Evolutionary conservation across 1,284 basidiomycete genomes (phyloP).

Genomic region (Heterobasidion irregulare): DNA sequence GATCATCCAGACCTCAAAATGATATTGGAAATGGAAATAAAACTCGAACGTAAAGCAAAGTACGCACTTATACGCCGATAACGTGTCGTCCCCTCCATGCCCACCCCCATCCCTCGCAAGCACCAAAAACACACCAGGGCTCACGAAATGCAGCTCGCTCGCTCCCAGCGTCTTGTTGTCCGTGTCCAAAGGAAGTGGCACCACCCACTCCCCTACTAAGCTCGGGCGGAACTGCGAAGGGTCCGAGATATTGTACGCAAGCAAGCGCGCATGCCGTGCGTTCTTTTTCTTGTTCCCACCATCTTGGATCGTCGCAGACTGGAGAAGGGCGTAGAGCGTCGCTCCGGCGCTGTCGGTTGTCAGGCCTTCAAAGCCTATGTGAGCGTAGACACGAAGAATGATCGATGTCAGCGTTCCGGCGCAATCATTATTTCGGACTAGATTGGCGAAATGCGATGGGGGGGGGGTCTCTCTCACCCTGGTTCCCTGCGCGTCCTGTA

Average conservation of each 20-base stretch:
- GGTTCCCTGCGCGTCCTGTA: conserved; percentile 40
- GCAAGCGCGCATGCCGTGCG: conserved; percentile 43
- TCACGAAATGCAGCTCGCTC: conserved; percentile 54
- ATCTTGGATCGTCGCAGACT: conserved; percentile 59
- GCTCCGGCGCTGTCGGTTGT: conserved; percentile 40
- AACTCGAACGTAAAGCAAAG: not conserved
- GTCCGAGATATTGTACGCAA: conserved; percentile 44
- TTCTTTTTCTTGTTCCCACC: conserved; percentile 40
- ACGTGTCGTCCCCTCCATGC: conserved; percentile 40
- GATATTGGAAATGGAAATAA: not conserved
- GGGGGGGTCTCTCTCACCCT: conserved; percentile 28
- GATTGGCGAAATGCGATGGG: not conserved
- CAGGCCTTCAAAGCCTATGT: conserved; percentile 55
- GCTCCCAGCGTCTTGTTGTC: conserved; percentile 44
- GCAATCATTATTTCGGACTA: not conserved
- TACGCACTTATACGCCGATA: conserved; percentile 50
- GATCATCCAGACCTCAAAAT: not conserved
- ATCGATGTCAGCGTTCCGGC: not conserved
- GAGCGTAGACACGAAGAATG: not conserved
- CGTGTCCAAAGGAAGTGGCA: conserved; percentile 46
- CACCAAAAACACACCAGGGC: conserved; percentile 43
- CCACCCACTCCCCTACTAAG: conserved; percentile 52
- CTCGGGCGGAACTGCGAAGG: conserved; percentile 19
- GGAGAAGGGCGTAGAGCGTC: conserved; percentile 53
- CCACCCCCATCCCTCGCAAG: conserved; percentile 58